Conservation (phyloP, 441 rosid species). For the Capsella rubella region DNA sequence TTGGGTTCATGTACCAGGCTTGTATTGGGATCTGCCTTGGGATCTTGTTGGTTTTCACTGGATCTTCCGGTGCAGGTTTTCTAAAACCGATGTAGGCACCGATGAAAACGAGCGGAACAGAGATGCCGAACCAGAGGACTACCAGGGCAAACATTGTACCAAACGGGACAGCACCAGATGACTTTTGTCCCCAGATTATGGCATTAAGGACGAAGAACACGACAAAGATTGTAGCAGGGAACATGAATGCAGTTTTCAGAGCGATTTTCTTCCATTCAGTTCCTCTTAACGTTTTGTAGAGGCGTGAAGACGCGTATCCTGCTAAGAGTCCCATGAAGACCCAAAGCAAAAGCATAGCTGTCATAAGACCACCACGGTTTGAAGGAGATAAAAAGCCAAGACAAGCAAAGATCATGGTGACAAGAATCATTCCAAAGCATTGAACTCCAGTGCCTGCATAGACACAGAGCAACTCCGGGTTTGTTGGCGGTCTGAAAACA, state of each 20-base stretch:
- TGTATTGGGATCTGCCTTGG: conserved; percentile 86
- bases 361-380: conserved; percentile 91
- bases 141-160: conserved; percentile 94
- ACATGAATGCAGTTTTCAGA: conserved; percentile 77
- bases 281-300: conserved; percentile 83
- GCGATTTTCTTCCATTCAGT: conserved; percentile 90
- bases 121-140: conserved; percentile 93
- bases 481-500: conserved; percentile 82
- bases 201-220: conserved; percentile 87
- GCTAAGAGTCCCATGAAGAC: conserved; percentile 95
- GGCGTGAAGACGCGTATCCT: conserved; percentile 80
- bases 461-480: conserved; percentile 81
- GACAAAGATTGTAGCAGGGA: conserved; percentile 70
- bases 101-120: conserved; percentile 83
- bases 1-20: conserved; percentile 89
- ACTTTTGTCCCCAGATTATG: conserved; percentile 90
- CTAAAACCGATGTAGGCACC: conserved; percentile 81
- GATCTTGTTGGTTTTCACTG: conserved; percentile 88
- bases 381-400: conserved; percentile 96
- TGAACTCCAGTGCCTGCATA: conserved; percentile 98
- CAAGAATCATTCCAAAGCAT: conserved; percentile 87
- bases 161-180: conserved; percentile 92
- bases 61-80: conserved; percentile 75
- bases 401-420: conserved; percentile 88
- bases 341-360: conserved; percentile 91